These are phyloP conservation scores for Bipolaris bicolor DNA, from an alignment of 2,329 filamentous ascomycete species.

Conservation along the genomic window DNA sequence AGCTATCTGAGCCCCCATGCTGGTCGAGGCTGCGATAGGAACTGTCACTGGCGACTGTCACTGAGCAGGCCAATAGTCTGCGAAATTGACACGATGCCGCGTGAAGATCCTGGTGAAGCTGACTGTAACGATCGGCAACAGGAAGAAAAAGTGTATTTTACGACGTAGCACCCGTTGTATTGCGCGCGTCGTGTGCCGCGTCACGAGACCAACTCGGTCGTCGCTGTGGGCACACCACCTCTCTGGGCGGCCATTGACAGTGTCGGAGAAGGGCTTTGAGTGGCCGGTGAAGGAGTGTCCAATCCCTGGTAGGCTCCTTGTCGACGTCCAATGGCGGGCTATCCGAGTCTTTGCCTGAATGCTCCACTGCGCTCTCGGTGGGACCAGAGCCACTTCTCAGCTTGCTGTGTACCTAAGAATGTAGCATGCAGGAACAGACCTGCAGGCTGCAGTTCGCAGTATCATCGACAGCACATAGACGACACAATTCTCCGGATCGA, in stretches of 20 bases:
- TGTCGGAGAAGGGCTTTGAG: not conserved
- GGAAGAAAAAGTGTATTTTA: not conserved
- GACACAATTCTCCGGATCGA: slow-evolving; percentile 10
- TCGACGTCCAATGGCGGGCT: slow-evolving; percentile 16
- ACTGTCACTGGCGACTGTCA: slow-evolving; percentile 1
- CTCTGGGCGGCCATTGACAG: not conserved
- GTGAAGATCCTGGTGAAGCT: slow-evolving; percentile 1
- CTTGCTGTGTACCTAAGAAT: not conserved
- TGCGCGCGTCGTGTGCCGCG: not conserved
- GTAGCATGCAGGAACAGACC: not conserved
- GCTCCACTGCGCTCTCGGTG: slow-evolving; percentile 6
- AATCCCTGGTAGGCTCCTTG: not conserved
- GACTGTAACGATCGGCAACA: not conserved
- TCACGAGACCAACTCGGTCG: not conserved
- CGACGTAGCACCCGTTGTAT: not conserved
- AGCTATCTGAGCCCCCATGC: not conserved
- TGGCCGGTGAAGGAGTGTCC: slow-evolving; percentile 1
- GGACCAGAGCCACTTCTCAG: slow-evolving; percentile 3
- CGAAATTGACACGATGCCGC: too few relatives aligned
- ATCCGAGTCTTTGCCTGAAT: slow-evolving; percentile 3
- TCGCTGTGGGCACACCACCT: not conserved
- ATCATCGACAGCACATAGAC: not conserved
- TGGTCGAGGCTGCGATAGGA: slow-evolving; percentile 6
- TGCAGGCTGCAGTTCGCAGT: not conserved
- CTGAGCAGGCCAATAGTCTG: too few relatives aligned